Conservation (phyloP, 2,329 filamentous ascomycete genomes). For the Chaetomium globosum region DNA sequence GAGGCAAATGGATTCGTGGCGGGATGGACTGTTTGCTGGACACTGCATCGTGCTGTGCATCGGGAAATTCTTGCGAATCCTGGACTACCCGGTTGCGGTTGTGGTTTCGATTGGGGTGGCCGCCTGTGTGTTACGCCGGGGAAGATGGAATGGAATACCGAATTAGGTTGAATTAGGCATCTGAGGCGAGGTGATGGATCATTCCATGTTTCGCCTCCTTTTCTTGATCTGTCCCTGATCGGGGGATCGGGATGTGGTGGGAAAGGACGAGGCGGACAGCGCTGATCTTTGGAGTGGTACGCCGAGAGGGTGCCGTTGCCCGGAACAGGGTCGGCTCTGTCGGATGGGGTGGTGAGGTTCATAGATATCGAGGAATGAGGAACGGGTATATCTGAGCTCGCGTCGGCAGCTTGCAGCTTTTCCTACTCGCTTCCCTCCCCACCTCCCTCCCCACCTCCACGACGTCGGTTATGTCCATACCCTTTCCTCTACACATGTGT, state of each 20-base stretch:
- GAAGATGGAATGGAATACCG: background rate
- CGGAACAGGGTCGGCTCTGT: slow-evolving; percentile 1
- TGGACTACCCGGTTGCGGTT: slow-evolving; percentile 1
- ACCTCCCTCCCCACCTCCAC: background rate
- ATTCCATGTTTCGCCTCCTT: background rate
- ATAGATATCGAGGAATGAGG: background rate
- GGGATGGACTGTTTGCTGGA: slow-evolving; percentile 11
- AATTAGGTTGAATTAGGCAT: background rate
- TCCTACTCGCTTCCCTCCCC: background rate
- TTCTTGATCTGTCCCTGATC: background rate
- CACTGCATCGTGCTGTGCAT: slow-evolving; percentile 18
- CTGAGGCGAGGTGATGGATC: background rate
- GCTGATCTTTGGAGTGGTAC: slow-evolving; percentile 18
- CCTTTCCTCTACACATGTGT: background rate
- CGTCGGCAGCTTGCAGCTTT: slow-evolving; percentile 5
- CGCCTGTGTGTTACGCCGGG: slow-evolving; percentile 11
- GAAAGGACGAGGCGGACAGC: slow-evolving; percentile 11
- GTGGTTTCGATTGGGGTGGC: slow-evolving; percentile 13
- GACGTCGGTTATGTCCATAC: background rate
- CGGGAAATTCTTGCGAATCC: background rate
- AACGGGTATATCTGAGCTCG: slow-evolving; percentile 20
- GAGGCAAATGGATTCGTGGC: background rate
- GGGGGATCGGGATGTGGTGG: background rate
- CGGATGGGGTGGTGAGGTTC: slow-evolving; percentile 5
- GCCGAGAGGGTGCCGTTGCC: slow-evolving; percentile 18